Evolutionary conservation across 345 rosid genomes (phyloP).

Genomic region (Pseudoturritis turrita): DNA sequence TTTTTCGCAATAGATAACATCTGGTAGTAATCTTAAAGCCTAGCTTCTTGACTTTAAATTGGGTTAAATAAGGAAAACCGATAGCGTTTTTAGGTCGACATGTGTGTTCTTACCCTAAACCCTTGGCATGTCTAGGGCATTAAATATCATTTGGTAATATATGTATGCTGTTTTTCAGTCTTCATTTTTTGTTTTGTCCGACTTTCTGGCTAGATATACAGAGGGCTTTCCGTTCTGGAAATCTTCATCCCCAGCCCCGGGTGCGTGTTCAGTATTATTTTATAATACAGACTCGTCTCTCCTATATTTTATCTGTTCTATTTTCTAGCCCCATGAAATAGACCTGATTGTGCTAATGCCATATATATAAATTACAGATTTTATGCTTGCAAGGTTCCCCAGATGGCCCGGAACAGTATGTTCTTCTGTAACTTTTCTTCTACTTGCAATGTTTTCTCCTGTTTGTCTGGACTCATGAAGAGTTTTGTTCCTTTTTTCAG

Average conservation of each 20-base stretch:
- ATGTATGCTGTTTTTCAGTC: not conserved
- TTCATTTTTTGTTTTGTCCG: constrained; percentile 37
- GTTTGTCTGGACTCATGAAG: constrained; percentile 9
- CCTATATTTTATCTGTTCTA: not conserved
- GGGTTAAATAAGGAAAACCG: not conserved
- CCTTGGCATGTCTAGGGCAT: not conserved
- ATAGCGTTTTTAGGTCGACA: not conserved
- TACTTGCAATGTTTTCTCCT: not conserved
- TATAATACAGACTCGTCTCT: not conserved
- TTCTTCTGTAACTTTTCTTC: constrained; percentile 17
- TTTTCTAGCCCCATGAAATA: not conserved
- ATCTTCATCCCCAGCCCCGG: constrained; percentile 80
- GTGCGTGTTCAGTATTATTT: constrained; percentile 42
- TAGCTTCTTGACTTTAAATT: not conserved
- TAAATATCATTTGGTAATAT: not conserved
- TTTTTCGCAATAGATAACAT: not conserved
- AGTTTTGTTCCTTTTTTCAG: constrained; percentile 41
- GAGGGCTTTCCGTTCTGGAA: constrained; percentile 77
- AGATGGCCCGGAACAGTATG: constrained; percentile 98
- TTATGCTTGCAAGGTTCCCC: constrained; percentile 97
- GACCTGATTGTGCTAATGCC: constrained; percentile 16
- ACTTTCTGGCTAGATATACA: constrained; percentile 60
- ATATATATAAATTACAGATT: constrained; percentile 47
- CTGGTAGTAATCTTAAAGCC: not conserved
- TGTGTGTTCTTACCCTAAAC: not conserved